phyloP scores from a whole-genome alignment of 2,329 filamentous ascomycete species.

The Ceratocystis harringtonii region DNA sequence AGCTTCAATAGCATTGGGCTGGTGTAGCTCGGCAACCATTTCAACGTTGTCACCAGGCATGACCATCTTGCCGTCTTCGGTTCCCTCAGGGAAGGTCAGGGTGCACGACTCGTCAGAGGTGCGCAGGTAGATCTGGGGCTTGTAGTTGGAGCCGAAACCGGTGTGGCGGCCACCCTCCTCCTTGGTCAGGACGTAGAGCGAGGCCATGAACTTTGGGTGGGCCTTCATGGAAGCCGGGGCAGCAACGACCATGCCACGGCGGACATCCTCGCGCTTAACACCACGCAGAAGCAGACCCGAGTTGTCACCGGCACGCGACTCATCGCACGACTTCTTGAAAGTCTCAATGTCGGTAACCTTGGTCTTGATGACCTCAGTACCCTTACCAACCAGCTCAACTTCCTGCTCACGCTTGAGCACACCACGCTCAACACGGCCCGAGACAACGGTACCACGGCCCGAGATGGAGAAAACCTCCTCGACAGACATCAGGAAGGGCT shows the following conservation, averaged over 20 bases:
- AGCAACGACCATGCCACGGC: slow-evolving; percentile 85
- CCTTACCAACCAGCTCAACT: slow-evolving; percentile 87
- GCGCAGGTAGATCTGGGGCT: slow-evolving; percentile 88
- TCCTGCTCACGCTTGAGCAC: slow-evolving; percentile 84
- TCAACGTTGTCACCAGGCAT: slow-evolving; percentile 99
- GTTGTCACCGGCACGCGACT: slow-evolving; percentile 94
- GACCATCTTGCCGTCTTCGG: slow-evolving; percentile 68
- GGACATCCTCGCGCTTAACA: slow-evolving; percentile 87
- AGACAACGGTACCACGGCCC: slow-evolving; percentile 91
- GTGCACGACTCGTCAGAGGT: slow-evolving; percentile 71
- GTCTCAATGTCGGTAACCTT: slow-evolving; percentile 99
- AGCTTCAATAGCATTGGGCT: slow-evolving; percentile 73
- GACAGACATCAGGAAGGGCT: slow-evolving; percentile 98
- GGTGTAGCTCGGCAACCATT: slow-evolving; percentile 77
- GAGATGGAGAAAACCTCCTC: slow-evolving; percentile 85
- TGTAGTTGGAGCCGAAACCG: slow-evolving; percentile 91
- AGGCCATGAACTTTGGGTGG: slow-evolving; percentile 81
- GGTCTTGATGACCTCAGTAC: slow-evolving; percentile 72
- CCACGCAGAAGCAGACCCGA: slow-evolving; percentile 92
- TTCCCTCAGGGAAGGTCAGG: slow-evolving; percentile 75
- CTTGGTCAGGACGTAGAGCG: slow-evolving; percentile 93
- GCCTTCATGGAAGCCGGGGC: slow-evolving; percentile 73
- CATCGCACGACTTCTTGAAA: slow-evolving; percentile 98
- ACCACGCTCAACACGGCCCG: slow-evolving; percentile 94
- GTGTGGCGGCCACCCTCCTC: slow-evolving; percentile 96